phyloP scores from a whole-genome alignment of 2,329 filamentous ascomycete species.

The Elsinoe australis region DNA sequence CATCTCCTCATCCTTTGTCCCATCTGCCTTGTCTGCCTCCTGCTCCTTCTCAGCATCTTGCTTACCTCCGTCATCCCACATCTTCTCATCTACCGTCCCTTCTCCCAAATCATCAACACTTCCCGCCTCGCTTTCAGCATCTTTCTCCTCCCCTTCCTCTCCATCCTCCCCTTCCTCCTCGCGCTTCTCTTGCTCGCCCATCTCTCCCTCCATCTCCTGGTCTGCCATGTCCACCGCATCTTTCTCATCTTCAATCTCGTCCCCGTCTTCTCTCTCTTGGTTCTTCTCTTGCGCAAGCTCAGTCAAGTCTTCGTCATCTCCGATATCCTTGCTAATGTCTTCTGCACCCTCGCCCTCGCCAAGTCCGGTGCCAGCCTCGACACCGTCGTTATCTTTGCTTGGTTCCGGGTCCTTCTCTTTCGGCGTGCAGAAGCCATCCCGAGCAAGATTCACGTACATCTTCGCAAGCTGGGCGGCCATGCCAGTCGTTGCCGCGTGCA shows the following conservation, averaged over 20 bases:
- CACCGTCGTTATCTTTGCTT: conserved; percentile 48
- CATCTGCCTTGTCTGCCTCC: conserved; percentile 53
- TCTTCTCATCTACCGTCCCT: conserved; percentile 90
- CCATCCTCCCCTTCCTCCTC: conserved; percentile 52
- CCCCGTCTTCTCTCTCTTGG: conserved; percentile 40
- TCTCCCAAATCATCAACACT: conserved; percentile 87
- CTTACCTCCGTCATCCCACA: conserved; percentile 83
- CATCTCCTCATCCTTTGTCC: conserved; percentile 43
- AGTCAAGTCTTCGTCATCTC: conserved; percentile 83
- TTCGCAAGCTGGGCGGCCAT: conserved; percentile 69
- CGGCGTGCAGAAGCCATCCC: conserved; percentile 86
- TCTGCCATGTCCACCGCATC: conserved; percentile 89
- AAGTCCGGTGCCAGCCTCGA: conserved; percentile 86
- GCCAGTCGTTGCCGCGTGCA: conserved; percentile 65
- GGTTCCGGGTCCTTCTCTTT: conserved; percentile 57
- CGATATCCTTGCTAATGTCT: conserved; percentile 95
- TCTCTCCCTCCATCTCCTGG: conserved; percentile 82
- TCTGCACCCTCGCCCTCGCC: conserved; percentile 93
- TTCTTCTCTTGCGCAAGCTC: conserved; percentile 83
- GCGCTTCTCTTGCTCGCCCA: conserved; percentile 45
- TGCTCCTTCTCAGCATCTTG: conserved; percentile 76
- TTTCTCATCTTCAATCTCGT: conserved; percentile 67
- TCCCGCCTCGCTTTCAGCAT: conserved; percentile 80
- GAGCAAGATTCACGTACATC: conserved; percentile 68
- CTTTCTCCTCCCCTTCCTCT: conserved; percentile 59